Evolutionary conservation across 495 filamentous ascomycete genomes (phyloP).

Genomic region (Hyphodiscus hymeniophilus): DNA sequence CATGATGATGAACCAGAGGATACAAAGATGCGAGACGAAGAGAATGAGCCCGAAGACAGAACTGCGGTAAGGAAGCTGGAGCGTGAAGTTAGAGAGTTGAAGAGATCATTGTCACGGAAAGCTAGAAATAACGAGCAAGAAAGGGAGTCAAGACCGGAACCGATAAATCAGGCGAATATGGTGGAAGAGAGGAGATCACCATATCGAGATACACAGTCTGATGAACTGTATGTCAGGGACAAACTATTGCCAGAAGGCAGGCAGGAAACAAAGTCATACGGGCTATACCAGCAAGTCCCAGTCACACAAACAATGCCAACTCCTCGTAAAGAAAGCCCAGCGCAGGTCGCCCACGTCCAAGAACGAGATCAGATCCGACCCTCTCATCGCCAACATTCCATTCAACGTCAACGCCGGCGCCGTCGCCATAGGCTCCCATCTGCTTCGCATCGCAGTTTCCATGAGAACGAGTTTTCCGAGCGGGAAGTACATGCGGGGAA

Average conservation of each 20-base stretch:
- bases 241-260: neutral
- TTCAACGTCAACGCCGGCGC: neutral
- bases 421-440: neutral
- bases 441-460: neutral
- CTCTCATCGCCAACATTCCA: neutral
- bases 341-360: neutral
- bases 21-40: neutral
- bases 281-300: neutral
- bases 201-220: neutral
- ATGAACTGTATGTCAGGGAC: neutral
- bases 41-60: neutral
- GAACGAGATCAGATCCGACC: neutral
- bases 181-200: neutral
- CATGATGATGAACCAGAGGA: neutral
- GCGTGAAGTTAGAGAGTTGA: neutral
- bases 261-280: neutral
- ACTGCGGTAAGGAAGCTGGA: neutral
- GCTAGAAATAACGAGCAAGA: neutral
- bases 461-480: neutral
- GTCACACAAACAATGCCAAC: neutral
- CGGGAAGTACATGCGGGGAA: neutral
- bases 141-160: neutral
- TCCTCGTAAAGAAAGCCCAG: neutral
- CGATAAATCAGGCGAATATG: neutral
- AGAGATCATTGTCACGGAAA: constrained; percentile 1